Percentiles rank a stretch among this genome's conserved stretches.
Evolutionary conservation across 345 rosid genomes (phyloP).

Genomic region (Draba incana): DNA sequence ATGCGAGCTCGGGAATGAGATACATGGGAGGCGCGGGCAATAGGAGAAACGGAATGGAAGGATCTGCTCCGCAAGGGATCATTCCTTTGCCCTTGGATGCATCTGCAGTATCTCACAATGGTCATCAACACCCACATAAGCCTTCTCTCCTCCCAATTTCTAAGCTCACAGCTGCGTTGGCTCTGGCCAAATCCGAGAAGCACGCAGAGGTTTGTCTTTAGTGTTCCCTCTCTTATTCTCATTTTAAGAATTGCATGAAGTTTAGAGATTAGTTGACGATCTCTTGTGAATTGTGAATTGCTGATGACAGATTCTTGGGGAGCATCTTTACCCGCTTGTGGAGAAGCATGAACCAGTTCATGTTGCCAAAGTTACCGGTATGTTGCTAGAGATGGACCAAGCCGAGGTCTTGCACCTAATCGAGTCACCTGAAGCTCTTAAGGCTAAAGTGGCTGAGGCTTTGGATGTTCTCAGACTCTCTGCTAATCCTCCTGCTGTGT

Average conservation of each 20-base stretch:
- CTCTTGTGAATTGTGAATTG: background rate
- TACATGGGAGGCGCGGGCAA: slow-evolving; percentile 50
- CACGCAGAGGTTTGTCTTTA: slow-evolving; percentile 44
- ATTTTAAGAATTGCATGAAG: background rate
- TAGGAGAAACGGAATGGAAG: slow-evolving; percentile 47
- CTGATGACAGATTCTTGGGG: slow-evolving; percentile 67
- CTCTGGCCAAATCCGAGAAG: slow-evolving; percentile 50
- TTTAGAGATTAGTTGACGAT: background rate
- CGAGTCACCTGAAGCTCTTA: slow-evolving; percentile 71
- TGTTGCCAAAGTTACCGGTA: slow-evolving; percentile 69
- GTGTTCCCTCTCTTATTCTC: background rate
- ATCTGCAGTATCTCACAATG: slow-evolving; percentile 44
- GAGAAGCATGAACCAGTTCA: slow-evolving; percentile 58
- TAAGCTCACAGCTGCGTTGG: slow-evolving; percentile 60
- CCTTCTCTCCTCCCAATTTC: slow-evolving; percentile 38
- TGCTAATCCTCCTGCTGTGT: slow-evolving; percentile 24
- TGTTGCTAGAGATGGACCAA: slow-evolving; percentile 81
- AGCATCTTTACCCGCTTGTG: slow-evolving; percentile 71
- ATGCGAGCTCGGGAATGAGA: slow-evolving; percentile 48
- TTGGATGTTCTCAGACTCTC: slow-evolving; percentile 59
- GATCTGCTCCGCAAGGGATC: slow-evolving; percentile 48
- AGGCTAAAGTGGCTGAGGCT: slow-evolving; percentile 70
- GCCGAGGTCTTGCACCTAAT: slow-evolving; percentile 73
- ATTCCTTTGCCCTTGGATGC: slow-evolving; percentile 51
- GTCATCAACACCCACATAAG: slow-evolving; percentile 32